Conservation (phyloP, 2,329 filamentous ascomycete genomes). For the Nemania sp. region DNA sequence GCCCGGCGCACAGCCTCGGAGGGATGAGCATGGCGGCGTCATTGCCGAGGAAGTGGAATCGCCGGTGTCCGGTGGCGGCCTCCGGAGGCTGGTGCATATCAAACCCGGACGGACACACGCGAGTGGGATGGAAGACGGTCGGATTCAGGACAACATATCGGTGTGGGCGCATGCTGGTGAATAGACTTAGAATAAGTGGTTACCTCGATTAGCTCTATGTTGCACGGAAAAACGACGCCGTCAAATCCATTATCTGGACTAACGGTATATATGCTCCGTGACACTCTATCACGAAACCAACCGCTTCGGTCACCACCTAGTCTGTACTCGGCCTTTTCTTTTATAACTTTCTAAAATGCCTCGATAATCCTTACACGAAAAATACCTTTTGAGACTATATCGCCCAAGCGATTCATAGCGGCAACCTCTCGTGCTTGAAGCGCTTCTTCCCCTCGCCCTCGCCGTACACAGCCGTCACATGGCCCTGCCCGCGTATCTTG, state of each 20-base stretch:
- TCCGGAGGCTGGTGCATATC: constrained; percentile 53
- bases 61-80: constrained; percentile 43
- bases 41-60: constrained; percentile 45
- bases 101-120: constrained; percentile 56
- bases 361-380: too few relatives aligned
- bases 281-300: neutral
- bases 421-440: constrained; percentile 62
- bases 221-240: too few relatives aligned
- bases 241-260: too few relatives aligned
- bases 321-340: neutral
- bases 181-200: neutral
- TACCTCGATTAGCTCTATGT: too few relatives aligned
- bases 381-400: neutral
- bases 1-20: constrained; percentile 70
- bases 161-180: constrained; percentile 48
- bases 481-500: constrained; percentile 80
- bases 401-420: constrained; percentile 2
- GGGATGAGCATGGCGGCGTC: constrained; percentile 50
- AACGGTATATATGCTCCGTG: too few relatives aligned
- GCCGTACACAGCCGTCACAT: constrained; percentile 78
- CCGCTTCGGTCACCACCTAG: neutral
- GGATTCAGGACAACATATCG: constrained; percentile 55
- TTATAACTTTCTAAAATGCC: neutral
- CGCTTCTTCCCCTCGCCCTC: constrained; percentile 62
- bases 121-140: constrained; percentile 43